phyloP scores from a whole-genome alignment of 1,284 basidiomycete species.

The Prillingera fragicola region DNA sequence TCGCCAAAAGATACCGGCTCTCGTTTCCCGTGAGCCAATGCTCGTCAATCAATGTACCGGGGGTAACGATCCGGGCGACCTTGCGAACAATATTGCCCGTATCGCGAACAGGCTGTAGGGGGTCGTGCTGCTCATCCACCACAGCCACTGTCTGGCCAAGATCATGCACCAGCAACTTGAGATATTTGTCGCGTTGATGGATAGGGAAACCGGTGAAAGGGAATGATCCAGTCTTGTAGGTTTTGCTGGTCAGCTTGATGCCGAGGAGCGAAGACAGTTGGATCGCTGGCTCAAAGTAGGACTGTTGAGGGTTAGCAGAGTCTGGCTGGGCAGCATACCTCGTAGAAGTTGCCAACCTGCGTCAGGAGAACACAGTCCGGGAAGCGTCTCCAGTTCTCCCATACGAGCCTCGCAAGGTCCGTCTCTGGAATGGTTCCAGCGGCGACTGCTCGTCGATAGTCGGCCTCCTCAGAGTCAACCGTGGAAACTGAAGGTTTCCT shows the following conservation, averaged over 20 bases:
- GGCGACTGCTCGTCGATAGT: slow-evolving; percentile 20
- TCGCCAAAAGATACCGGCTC: slow-evolving; percentile 80
- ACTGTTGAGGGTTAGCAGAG: slow-evolving; percentile 53
- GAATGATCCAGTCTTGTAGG: slow-evolving; percentile 51
- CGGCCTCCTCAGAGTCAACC: slow-evolving; percentile 11
- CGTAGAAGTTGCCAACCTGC: slow-evolving; percentile 89
- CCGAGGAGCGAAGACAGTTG: slow-evolving; percentile 67
- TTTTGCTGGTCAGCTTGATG: slow-evolving; percentile 36
- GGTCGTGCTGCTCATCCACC: slow-evolving; percentile 72
- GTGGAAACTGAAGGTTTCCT: no score
- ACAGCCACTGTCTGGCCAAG: slow-evolving; percentile 78
- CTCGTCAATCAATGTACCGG: slow-evolving; percentile 87
- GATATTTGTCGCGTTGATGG: slow-evolving; percentile 74
- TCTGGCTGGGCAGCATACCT: slow-evolving; percentile 54
- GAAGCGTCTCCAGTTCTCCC: slow-evolving; percentile 66
- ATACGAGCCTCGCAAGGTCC: slow-evolving; percentile 61
- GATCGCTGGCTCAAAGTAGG: slow-evolving; percentile 84
- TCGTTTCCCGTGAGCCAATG: slow-evolving; percentile 74
- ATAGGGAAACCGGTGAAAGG: slow-evolving; percentile 85
- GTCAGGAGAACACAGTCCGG: slow-evolving; percentile 85
- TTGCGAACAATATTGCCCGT: slow-evolving; percentile 51
- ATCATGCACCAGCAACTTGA: slow-evolving; percentile 77
- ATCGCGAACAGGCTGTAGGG: neutral
- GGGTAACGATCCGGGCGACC: slow-evolving; percentile 79
- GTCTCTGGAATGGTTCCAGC: slow-evolving; percentile 36